Evolutionary conservation across 805 yeast genomes (phyloP), one percentile per base, ranked within the genome.

Genomic region (Sugiyamaella qingdaonensis): DNA sequence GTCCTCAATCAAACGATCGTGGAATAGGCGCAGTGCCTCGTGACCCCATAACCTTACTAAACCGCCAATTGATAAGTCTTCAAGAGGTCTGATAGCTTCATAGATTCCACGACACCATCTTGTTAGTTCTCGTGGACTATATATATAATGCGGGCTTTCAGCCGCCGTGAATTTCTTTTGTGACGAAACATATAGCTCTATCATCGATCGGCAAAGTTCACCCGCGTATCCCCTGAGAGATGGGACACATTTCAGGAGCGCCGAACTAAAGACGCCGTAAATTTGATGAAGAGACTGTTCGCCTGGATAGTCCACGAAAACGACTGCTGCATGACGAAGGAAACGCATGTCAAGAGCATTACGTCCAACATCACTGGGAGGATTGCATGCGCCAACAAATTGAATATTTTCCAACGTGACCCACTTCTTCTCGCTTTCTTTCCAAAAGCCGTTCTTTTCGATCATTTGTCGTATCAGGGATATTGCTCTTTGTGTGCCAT

Each of bases 321-420:
- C 58, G 4, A 88, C 72, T 0, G 85, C 69, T 2, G 80, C 73
- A 61, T 84, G 91, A 4, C 95, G 74, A 45, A 86, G 67, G 59
- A 91, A 84, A 42, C 97, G 70, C 9, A 72, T 63, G 1, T 82
- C 72, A 19, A 92, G 63, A 2, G 64, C 65, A 10, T 77, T 71
- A 55, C 98, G 75, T 0, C 97, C 96, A 2, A 82, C 79, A 67
- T 87, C 95, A 0, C 83, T 75, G 0, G 96, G 84, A 0, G 97
- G 94, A 63, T 92, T 92, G 66, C 98, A 92, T 0, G 98, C 97
- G 8, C 95, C 97, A n/a, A 90, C 94, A 69, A 92, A 76, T 62
- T 86, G 95, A 27, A 92, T 74, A 45, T 82, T 76, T 14, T 75
- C 71, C 8, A 89, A 55, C 0, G 71, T 58, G 1, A 91, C 81